These are phyloP conservation scores for Geotrichum australiense DNA, from an alignment of 1,139 yeast genomes.

Conservation along the genomic window DNA sequence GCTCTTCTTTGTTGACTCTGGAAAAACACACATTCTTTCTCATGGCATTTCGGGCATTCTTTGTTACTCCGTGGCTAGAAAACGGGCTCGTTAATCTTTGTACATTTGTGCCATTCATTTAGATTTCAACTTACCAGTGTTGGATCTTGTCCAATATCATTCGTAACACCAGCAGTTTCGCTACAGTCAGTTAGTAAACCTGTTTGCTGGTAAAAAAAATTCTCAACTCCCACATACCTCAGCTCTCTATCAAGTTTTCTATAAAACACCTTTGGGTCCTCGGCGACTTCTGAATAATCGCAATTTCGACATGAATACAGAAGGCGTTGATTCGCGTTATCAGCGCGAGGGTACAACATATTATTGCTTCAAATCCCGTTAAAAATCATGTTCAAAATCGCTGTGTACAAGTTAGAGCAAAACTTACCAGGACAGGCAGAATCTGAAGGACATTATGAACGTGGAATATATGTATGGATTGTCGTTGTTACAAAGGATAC, in stretches of 20 bases:
- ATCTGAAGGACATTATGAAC: conserved; percentile 79
- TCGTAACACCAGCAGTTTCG: conserved; percentile 97
- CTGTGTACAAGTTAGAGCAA: conserved; percentile 13
- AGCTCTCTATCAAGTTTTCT: conserved; percentile 87
- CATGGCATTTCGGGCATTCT: conserved; percentile 85
- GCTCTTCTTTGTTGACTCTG: conserved; percentile 92
- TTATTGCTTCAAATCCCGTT: conserved; percentile 60
- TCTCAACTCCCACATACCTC: no score
- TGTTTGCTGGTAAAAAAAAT: neutral
- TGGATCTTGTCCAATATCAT: conserved; percentile 93
- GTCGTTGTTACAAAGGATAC: conserved; percentile 9
- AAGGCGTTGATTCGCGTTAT: conserved; percentile 58
- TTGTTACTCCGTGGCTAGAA: conserved; percentile 73
- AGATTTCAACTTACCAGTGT: conserved; percentile 43
- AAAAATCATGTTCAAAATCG: neutral
- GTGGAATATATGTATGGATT: conserved; percentile 1
- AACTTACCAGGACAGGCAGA: conserved; percentile 74
- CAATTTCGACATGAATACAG: conserved; percentile 94
- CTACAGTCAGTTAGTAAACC: conserved; percentile 28
- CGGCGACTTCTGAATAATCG: conserved; percentile 88
- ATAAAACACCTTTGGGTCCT: conserved; percentile 79
- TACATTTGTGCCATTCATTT: neutral
- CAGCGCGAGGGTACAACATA: conserved; percentile 98
- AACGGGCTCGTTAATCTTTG: neutral
- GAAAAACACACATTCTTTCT: conserved; percentile 89